Percentiles rank a stretch among this genome's conserved stretches.
Evolutionary conservation across 345 rosid genomes (phyloP).

Genomic region (Alliaria petiolata): DNA sequence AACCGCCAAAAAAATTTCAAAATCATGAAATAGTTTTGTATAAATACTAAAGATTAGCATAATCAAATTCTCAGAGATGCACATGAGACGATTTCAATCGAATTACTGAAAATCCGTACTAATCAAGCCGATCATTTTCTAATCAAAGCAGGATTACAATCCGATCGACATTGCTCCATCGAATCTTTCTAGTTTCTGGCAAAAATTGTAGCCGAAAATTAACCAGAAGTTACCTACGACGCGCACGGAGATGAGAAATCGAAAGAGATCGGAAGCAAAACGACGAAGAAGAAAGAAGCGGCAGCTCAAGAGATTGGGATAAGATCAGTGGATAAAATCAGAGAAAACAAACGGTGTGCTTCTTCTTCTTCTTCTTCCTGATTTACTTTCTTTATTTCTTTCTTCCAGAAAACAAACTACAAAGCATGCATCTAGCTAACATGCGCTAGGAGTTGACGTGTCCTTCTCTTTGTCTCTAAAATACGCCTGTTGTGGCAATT

Average conservation of each 20-base stretch:
- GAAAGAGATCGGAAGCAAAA: slow-evolving; percentile 7
- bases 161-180: neutral
- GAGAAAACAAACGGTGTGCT: slow-evolving; percentile 2
- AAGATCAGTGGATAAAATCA: neutral
- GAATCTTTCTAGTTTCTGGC: neutral
- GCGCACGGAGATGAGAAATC: neutral
- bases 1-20: neutral
- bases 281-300: neutral
- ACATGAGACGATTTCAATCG: neutral
- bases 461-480: neutral
- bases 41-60: neutral
- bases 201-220: neutral
- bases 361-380: neutral
- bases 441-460: slow-evolving; percentile 15
- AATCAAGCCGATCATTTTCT: neutral
- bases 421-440: slow-evolving; percentile 16
- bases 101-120: neutral
- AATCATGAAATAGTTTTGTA: neutral
- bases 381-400: neutral
- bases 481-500: slow-evolving; percentile 10
- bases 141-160: neutral
- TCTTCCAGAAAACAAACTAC: neutral
- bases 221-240: neutral
- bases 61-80: neutral
- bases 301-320: neutral